phyloP scores from a whole-genome alignment of 768 basidiomycete species.

The Mycena metata region DNA sequence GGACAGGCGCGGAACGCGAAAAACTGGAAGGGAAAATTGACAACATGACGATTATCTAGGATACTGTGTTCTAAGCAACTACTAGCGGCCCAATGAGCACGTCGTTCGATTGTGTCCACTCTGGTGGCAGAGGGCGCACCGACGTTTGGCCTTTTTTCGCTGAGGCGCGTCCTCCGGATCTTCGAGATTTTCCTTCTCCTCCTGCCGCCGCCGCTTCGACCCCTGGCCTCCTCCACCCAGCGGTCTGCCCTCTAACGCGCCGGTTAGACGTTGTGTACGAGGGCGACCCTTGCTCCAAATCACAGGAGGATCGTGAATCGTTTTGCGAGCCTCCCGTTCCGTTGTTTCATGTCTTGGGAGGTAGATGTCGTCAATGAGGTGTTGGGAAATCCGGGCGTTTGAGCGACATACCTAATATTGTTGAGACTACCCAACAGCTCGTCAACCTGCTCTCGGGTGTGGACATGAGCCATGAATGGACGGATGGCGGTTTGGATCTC shows the following conservation, averaged over 20 bases:
- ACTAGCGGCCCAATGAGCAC: constrained; percentile 21
- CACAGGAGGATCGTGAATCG: constrained; percentile 5
- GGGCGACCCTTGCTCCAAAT: constrained; percentile 6
- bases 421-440: background rate
- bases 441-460: constrained; percentile 8
- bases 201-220: background rate
- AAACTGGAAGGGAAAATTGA: too few relatives aligned
- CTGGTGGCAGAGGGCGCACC: constrained; percentile 34
- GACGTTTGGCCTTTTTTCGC: constrained; percentile 19
- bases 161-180: background rate
- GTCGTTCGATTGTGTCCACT: constrained; percentile 38
- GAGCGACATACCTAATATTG: background rate
- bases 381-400: background rate
- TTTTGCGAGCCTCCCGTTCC: background rate
- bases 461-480: background rate
- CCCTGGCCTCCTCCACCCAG: constrained; percentile 4
- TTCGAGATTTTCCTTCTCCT: background rate
- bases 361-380: background rate
- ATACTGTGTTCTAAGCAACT: too few relatives aligned
- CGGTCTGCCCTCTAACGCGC: background rate
- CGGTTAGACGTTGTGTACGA: background rate
- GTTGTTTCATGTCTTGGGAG: background rate
- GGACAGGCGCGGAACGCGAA: too few relatives aligned
- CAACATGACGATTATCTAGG: background rate
- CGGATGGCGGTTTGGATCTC: constrained; percentile 5